phyloP scores from a whole-genome alignment of 108 stramenopile species.

The Conticribra guillardii region DNA sequence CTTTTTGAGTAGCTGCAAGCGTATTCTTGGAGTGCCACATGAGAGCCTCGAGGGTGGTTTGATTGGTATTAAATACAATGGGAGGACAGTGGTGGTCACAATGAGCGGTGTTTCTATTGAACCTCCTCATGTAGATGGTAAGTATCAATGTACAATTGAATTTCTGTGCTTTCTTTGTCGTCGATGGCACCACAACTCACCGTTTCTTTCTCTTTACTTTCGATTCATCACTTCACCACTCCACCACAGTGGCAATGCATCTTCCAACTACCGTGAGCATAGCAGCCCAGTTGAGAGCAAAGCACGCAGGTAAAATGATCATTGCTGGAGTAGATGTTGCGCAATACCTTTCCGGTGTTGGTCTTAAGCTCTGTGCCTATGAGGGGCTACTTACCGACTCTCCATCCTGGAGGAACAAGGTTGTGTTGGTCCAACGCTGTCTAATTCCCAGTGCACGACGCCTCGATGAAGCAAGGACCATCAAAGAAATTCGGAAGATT shows the following conservation, averaged over 20 bases:
- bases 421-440: constrained; percentile 75
- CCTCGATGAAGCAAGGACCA: constrained; percentile 58
- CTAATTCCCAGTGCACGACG: constrained; percentile 52
- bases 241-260: constrained; percentile 22
- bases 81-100: constrained; percentile 72
- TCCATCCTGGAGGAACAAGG: constrained; percentile 55
- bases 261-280: constrained; percentile 21
- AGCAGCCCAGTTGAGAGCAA: constrained; percentile 41
- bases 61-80: constrained; percentile 71
- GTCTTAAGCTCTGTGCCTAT: constrained; percentile 80
- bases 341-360: constrained; percentile 69
- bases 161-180: no score
- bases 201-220: no score
- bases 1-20: constrained; percentile 83
- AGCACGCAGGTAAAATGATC: constrained; percentile 54
- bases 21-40: constrained; percentile 73
- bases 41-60: constrained; percentile 64
- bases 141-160: constrained; percentile 1
- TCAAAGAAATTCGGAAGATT: constrained; percentile 38
- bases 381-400: constrained; percentile 71
- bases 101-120: constrained; percentile 89
- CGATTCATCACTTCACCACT: no score
- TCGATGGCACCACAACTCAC: no score
- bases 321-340: constrained; percentile 71
- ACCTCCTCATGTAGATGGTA: constrained; percentile 41